Percentiles rank a stretch among this genome's conserved stretches.
Evolutionary conservation across 2,329 filamentous ascomycete genomes (phyloP).

Genomic region (Zasmidium cellare): DNA sequence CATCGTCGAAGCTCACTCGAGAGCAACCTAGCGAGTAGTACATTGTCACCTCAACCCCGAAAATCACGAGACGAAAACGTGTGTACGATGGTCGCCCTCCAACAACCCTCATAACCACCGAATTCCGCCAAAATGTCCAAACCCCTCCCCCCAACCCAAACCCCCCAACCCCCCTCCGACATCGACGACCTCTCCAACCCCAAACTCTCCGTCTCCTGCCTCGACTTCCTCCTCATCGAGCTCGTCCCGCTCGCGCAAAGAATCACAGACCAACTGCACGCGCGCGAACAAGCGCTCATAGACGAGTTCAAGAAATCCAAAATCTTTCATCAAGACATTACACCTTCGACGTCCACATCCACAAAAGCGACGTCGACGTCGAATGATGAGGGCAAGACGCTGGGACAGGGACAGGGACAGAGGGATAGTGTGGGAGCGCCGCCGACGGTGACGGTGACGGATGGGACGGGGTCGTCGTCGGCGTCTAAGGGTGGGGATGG

Average conservation of each 20-base stretch:
- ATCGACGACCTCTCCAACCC: constrained; percentile 29
- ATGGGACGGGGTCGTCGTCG: constrained; percentile 10
- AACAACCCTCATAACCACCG: neutral
- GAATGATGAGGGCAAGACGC: too few relatives aligned
- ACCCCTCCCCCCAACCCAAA: neutral
- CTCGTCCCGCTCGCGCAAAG: constrained; percentile 92
- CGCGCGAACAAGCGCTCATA: constrained; percentile 45
- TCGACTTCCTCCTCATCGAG: constrained; percentile 95
- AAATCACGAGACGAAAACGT: too few relatives aligned
- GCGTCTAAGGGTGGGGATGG: neutral
- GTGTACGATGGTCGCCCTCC: neutral
- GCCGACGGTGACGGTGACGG: constrained; percentile 16
- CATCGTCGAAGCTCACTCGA: too few relatives aligned
- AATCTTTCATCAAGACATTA: constrained; percentile 22
- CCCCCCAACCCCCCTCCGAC: constrained; percentile 9
- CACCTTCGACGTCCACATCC: constrained; percentile 3
- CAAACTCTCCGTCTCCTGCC: constrained; percentile 71
- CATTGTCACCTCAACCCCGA: too few relatives aligned
- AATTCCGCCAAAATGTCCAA: neutral
- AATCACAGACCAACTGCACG: constrained; percentile 71
- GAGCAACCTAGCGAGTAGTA: too few relatives aligned
- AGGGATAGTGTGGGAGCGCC: constrained; percentile 23
- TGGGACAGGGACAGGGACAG: too few relatives aligned
- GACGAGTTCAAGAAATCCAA: constrained; percentile 32
- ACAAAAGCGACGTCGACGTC: neutral